Evolutionary conservation across 805 yeast genomes (phyloP), one percentile per base, ranked within the genome.

Genomic region (Yamadazyma scolyti): DNA sequence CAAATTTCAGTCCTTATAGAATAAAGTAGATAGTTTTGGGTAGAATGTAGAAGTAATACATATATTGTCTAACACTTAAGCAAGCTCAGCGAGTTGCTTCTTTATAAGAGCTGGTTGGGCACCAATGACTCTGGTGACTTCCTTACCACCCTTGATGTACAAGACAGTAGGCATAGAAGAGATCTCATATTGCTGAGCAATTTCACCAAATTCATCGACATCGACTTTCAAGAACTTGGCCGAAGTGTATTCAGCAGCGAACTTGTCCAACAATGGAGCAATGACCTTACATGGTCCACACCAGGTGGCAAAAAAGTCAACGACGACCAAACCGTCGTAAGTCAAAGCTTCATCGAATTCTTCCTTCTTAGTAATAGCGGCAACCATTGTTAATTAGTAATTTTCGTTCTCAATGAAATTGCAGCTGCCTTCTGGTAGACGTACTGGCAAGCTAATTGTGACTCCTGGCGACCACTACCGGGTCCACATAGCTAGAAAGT

Each of bases 221-320:
- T 90, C 97, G 33, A 93, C 78, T 74, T 90, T 88, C 76, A 75
- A 72, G 75, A 93, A 90, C 47, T 71, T 75, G 48, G 82, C 86
- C 32, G 68, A 62, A 17, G 79, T 43, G 76, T 79, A 80, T 59
- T 79, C 76, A 27, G 62, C 59, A 25, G 88, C 68, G 54, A 89
- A 81, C 61, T 82, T 82, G 56, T 89, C 95, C 48, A 90, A 68
- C 67, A 86, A 68, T 49, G 98, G 98, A 34, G 96, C 89, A 65
- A 93, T 82, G 79, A 85, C 85, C 75, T 90, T 93, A 74, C 98
- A 90, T 41, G 98, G 97, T 48, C 97, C 97, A 66, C 98, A 90
- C 97, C 97, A 93, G 40, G 89, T 79, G 50, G 97, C 97, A 56
- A 77, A 89, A 71, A 90, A 93, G 71, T 93, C 97, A 47, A 93